Percentiles rank a stretch among this genome's conserved stretches.
Conservation (phyloP, 75 land plant genomes). For the Sequoia sempervirens region DNA sequence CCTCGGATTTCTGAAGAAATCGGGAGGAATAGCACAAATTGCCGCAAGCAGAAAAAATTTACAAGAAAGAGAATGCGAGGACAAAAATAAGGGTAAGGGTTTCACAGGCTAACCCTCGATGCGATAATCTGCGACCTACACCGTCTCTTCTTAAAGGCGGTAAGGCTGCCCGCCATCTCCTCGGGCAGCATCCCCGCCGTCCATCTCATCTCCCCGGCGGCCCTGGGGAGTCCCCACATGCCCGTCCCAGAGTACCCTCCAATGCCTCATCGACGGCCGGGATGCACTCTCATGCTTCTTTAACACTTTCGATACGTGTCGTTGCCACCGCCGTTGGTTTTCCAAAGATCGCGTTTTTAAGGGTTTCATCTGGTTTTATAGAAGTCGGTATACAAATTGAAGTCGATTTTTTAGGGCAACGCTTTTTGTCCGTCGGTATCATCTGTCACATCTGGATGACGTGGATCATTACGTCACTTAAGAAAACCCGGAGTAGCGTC, state of each 20-base stretch:
- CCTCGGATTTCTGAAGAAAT: not conserved
- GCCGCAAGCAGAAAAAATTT: not conserved
- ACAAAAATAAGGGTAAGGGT: slow-evolving; percentile 6
- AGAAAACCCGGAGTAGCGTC: not conserved
- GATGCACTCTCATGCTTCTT: not conserved
- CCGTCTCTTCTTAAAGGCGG: slow-evolving; percentile 15
- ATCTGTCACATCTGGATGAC: not conserved
- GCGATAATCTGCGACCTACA: not conserved
- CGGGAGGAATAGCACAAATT: not conserved
- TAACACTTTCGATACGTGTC: not conserved
- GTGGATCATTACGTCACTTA: not conserved
- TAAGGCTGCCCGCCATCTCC: slow-evolving; percentile 3
- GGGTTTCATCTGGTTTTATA: not conserved
- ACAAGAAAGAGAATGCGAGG: not conserved
- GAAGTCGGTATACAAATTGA: not conserved
- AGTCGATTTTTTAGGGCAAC: not conserved
- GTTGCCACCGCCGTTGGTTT: not conserved
- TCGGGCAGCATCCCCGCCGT: slow-evolving; percentile 10
- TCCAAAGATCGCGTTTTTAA: not conserved
- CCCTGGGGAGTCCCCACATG: not conserved
- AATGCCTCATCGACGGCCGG: slow-evolving; percentile 14
- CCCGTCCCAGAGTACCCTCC: slow-evolving; percentile 7
- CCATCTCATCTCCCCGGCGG: not conserved
- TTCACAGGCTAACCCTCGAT: slow-evolving; percentile 8
- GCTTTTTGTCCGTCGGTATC: not conserved